Base-by-base conservation (phyloP, 1,284 basidiomycete genomes). In the Prillingera fragicola region DNA sequence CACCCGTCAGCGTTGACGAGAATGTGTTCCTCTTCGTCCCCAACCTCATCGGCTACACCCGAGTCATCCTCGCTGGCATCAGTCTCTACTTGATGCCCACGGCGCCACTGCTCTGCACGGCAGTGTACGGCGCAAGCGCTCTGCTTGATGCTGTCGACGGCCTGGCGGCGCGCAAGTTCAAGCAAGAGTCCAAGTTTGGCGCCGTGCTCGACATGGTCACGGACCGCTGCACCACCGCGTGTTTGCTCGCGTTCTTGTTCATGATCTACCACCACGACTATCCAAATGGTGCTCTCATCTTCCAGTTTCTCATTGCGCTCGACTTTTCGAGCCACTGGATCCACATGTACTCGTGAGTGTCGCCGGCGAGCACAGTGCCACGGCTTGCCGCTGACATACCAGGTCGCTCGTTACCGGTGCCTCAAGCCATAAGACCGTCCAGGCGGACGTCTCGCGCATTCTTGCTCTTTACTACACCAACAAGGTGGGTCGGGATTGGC, bases 181-280 rank as follows among this genome's bases (percentile, higher is more conserved):
- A 82, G 7, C 94, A 99, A 72, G 83, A 87, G 15, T 90, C 87
- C 48, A 94, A 94, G 73, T 97, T 98, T 70, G 95, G 95, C 29
- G 92, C 91, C 4, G 94, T 98, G 29, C 75, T 99, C 59, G 95
- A 99, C 72, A 99, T 99, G 95, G 94, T 99, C 43, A 98, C 95
- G n/a, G 94, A 99, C 71, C 78, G 94, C 58, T 96, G 94, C 76
- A 94, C 95, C 28, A 98, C 95, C 4, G 85, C 91, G 2, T 92
- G 91, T 68, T 76, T 98, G 52, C 77, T 98, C 24, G 95, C 89
- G 71, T 97, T 94, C 77, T 80, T 99, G 31, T 82, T 90, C 8
- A 85, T 84, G 6, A 86, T 82, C 33, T 31, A 38, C 31, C 29
- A 42, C 26, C 13, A 28, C 32, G 36, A 25, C 15, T 98, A 96